Base-by-base conservation (phyloP, 345 rosid genomes). In the Salix exigua region DNA sequence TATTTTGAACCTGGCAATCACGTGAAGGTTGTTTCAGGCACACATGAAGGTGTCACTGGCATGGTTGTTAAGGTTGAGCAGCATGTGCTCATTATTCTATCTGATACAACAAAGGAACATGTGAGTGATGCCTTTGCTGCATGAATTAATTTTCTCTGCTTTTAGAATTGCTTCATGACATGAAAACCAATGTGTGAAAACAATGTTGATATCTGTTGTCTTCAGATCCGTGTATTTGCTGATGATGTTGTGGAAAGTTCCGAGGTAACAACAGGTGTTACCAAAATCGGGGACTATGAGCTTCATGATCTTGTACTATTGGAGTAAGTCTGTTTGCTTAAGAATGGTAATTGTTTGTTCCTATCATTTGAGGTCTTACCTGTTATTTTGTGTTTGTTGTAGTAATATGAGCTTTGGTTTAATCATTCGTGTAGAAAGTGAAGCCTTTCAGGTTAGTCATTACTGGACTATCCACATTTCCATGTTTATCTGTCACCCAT, bases 1-100 rank as follows among this genome's bases (percentile, higher is more conserved):
- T 93, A 89, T 78, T 93, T 96, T 69, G 97, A 96, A 84, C 96
- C 98, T 61, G 99, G 99, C 78, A 96, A 96, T 82, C 98, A 93
- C 74, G 99, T 93, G 76, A 96, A 96, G 88, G 91, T 96, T 82
- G 96, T 96, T 51, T 87, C 94, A 51, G 99, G 99, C 80, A 84
- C 96, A 18, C 97, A 96, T 66, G 90, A 86, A 87, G 98, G 99
- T 82, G 89, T 96, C 19, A 93, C 99, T 7, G 99, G 99, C 76
- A 96, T 96, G 99, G 97, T 96, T 77, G 86, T 96, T 70, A 93
- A 93, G 88, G 99, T 93, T 80, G 99, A 93, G 70, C 97, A 92
- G 73, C 99, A 96, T 82, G 94, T 91, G 66, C 97, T 96, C 73
- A 88, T 92, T 74, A 85, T 96, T 84, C 79, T 92, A 69, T 91